Conservation (phyloP, 345 rosid species). For the Anastatica hierochuntica region DNA sequence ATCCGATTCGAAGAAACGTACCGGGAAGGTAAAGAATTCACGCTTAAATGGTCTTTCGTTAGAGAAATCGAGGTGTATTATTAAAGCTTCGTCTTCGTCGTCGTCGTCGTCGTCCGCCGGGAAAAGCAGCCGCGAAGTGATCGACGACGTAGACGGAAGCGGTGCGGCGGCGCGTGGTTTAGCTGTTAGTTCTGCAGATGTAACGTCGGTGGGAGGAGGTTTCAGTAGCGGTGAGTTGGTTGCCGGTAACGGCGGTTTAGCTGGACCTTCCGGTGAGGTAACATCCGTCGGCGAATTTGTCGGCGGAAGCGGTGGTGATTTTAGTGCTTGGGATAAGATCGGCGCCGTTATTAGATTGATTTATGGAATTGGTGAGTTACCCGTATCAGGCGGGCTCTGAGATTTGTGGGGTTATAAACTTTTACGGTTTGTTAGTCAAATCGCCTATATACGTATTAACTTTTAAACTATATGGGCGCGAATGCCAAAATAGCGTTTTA, state of each 20-base stretch:
- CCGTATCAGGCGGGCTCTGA: no score
- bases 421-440: no score
- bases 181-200: slow-evolving; percentile 49
- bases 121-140: slow-evolving; percentile 35
- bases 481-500: no score
- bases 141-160: slow-evolving; percentile 34
- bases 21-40: slow-evolving; percentile 1
- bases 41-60: slow-evolving; percentile 10
- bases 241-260: slow-evolving; percentile 37
- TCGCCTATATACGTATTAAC: no score
- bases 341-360: slow-evolving; percentile 73
- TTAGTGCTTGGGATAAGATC: slow-evolving; percentile 78
- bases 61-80: slow-evolving; percentile 13
- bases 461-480: no score
- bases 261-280: slow-evolving; percentile 58
- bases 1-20: not conserved
- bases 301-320: slow-evolving; percentile 34
- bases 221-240: slow-evolving; percentile 37
- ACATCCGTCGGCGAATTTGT: slow-evolving; percentile 61
- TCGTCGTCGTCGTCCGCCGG: slow-evolving; percentile 37
- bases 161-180: slow-evolving; percentile 24
- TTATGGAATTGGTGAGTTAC: slow-evolving; percentile 80
- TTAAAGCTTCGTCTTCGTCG: slow-evolving; percentile 34
- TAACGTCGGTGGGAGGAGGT: slow-evolving; percentile 37
- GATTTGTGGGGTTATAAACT: no score